Evolutionary conservation across 139 green algal genomes (phyloP).

Genomic region (Penium margaritaceum): DNA sequence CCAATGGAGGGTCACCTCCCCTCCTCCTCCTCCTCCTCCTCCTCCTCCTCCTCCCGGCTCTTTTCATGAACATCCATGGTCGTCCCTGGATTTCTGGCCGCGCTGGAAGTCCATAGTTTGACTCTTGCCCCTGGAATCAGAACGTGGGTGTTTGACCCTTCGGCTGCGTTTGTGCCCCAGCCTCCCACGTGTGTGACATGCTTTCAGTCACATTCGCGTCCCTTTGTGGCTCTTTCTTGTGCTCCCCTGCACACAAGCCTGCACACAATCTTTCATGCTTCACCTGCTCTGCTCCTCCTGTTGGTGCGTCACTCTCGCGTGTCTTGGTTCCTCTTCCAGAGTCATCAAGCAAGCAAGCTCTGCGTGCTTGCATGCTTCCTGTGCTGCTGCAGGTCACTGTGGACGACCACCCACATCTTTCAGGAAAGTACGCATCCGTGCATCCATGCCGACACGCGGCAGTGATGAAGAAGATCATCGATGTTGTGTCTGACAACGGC

Average conservation of each 20-base stretch:
- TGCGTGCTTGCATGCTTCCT: background rate
- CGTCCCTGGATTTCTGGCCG: too few relatives aligned
- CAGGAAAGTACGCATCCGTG: constrained; percentile 48
- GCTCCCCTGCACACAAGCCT: too few relatives aligned
- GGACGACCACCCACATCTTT: constrained; percentile 52
- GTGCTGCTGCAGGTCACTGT: constrained; percentile 47
- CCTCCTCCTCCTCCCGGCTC: constrained; percentile 2
- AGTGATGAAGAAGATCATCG: constrained; percentile 56
- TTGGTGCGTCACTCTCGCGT: background rate
- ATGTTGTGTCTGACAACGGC: constrained; percentile 21
- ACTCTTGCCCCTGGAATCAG: too few relatives aligned
- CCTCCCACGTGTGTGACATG: too few relatives aligned
- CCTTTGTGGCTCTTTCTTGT: too few relatives aligned
- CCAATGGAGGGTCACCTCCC: too few relatives aligned
- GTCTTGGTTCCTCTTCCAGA: background rate
- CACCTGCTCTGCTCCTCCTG: background rate
- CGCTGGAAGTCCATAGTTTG: too few relatives aligned
- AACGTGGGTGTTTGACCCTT: too few relatives aligned
- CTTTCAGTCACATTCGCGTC: too few relatives aligned
- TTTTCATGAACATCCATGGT: too few relatives aligned
- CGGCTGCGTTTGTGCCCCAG: too few relatives aligned
- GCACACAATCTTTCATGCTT: too few relatives aligned
- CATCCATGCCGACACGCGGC: constrained; percentile 54
- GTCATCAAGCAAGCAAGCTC: background rate
- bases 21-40: background rate